phyloP scores from a whole-genome alignment of 192 early-diverging fungal genomes.

The Entophlyctis luteolus region DNA sequence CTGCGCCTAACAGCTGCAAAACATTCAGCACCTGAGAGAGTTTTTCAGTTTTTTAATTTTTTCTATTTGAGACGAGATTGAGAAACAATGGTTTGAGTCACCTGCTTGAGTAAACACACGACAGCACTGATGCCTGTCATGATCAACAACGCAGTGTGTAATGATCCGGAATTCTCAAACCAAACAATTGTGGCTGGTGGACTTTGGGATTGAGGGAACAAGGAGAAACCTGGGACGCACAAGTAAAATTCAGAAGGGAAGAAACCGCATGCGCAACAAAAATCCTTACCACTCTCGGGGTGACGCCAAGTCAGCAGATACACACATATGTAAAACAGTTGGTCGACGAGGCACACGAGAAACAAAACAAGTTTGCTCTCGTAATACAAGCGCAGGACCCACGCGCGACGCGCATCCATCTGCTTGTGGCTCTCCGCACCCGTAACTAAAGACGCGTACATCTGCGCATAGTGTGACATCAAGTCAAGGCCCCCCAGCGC shows the following conservation, averaged over 20 bases:
- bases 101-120: constrained; percentile 75
- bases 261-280: too few species aligned
- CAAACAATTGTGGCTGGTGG: too few species aligned
- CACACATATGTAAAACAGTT: constrained; percentile 85
- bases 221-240: background rate
- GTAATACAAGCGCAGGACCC: constrained; percentile 85
- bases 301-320: constrained; percentile 49
- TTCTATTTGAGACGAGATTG: too few species aligned
- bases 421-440: constrained; percentile 89
- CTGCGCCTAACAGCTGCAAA: constrained; percentile 87
- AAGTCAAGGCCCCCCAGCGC: constrained; percentile 89
- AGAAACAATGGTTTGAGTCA: too few species aligned
- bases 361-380: constrained; percentile 88
- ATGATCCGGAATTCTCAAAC: too few species aligned
- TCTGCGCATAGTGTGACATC: constrained; percentile 97
- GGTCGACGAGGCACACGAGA: constrained; percentile 84
- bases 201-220: constrained; percentile 6
- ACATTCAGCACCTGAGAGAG: constrained; percentile 73
- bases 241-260: background rate
- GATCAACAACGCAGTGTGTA: too few species aligned
- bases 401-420: constrained; percentile 68
- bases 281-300: background rate
- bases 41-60: too few species aligned
- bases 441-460: constrained; percentile 85
- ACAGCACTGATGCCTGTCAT: too few species aligned